Conservation (phyloP, 2,329 filamentous ascomycete genomes). For the Neocatenulostroma microsporum region DNA sequence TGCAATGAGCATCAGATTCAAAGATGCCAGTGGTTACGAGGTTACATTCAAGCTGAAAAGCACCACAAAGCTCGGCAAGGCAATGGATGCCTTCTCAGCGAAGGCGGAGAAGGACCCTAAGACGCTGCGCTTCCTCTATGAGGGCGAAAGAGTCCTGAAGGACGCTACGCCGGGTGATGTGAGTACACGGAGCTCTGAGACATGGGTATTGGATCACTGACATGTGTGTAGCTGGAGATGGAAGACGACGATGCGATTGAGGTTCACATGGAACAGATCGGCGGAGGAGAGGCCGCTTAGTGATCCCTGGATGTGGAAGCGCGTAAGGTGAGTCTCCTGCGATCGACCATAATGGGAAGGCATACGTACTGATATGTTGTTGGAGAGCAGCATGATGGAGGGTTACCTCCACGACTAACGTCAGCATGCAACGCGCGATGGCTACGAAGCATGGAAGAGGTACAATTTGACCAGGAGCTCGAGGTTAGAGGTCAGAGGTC, state of each 20-base stretch:
- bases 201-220: slow-evolving; percentile 3
- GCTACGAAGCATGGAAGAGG: too few species aligned
- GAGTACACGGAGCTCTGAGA: slow-evolving; percentile 6
- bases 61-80: slow-evolving; percentile 18
- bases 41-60: slow-evolving; percentile 20
- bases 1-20: slow-evolving; percentile 14
- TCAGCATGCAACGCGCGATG: too few species aligned
- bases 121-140: slow-evolving; percentile 17
- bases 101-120: neutral
- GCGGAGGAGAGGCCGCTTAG: slow-evolving; percentile 2
- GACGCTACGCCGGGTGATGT: slow-evolving; percentile 16
- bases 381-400: too few species aligned
- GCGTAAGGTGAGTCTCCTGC: too few species aligned
- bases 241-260: slow-evolving; percentile 20
- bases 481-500: too few species aligned
- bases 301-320: too few species aligned
- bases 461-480: too few species aligned
- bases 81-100: slow-evolving; percentile 14
- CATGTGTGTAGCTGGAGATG: slow-evolving; percentile 14
- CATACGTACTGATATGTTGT: too few species aligned
- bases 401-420: too few species aligned
- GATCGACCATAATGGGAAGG: too few species aligned
- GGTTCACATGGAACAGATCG: slow-evolving; percentile 7
- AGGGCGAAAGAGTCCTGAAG: slow-evolving; percentile 15
- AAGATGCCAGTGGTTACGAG: slow-evolving; percentile 12